These are phyloP conservation scores for Curvularia sp. DNA, from an alignment of 2,329 filamentous ascomycete species.

Conservation along the genomic window DNA sequence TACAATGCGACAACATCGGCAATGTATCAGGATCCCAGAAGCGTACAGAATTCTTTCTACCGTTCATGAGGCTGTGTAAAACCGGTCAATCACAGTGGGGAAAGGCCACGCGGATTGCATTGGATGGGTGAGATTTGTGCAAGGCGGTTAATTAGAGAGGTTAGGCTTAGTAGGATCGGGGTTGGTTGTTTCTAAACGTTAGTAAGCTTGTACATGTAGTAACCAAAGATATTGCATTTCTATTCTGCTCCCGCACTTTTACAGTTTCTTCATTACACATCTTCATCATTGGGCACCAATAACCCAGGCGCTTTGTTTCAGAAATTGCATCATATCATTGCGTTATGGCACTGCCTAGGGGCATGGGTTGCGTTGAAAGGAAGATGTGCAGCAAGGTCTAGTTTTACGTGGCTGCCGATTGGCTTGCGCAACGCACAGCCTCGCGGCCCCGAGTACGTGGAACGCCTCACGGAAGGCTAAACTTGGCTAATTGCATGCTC, in stretches of 20 bases:
- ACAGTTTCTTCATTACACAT: not conserved
- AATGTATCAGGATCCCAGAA: slow-evolving; percentile 32
- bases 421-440: not conserved
- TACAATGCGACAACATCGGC: slow-evolving; percentile 13
- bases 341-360: not conserved
- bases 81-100: slow-evolving; percentile 11
- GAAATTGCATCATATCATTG: not conserved
- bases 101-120: slow-evolving; percentile 5
- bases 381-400: not conserved
- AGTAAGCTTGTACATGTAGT: not conserved
- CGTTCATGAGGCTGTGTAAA: slow-evolving; percentile 31
- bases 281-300: not conserved
- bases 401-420: not conserved
- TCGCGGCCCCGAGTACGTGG: not conserved
- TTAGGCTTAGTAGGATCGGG: not conserved
- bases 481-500: not conserved
- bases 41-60: slow-evolving; percentile 26
- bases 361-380: not conserved
- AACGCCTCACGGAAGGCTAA: slow-evolving; percentile 1
- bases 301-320: not conserved
- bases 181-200: not conserved
- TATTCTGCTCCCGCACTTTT: not conserved
- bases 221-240: not conserved
- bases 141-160: not conserved
- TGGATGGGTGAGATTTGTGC: slow-evolving; percentile 9